Conservation (phyloP, 768 basidiomycete genomes). For the Agaricus subrufescens region DNA sequence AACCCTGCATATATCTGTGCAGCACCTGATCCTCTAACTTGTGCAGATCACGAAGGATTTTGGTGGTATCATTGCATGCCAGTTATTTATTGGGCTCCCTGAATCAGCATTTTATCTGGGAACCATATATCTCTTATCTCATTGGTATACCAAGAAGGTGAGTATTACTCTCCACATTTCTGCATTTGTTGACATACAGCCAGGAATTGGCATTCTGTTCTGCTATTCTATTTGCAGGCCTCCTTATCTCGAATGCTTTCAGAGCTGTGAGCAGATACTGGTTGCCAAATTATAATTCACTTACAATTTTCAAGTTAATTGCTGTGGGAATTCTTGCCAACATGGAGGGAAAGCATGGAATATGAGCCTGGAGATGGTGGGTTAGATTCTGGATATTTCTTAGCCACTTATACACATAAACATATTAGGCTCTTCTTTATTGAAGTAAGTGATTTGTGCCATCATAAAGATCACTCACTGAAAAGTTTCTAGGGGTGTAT, state of each 20-base stretch:
- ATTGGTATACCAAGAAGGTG: conserved; percentile 53
- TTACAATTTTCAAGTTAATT: conserved; percentile 37
- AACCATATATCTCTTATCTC: conserved; percentile 33
- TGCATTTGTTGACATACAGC: neutral
- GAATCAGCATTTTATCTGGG: conserved; percentile 66
- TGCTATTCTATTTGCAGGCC: conserved; percentile 50
- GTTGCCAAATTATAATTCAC: neutral
- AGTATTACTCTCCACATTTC: neutral
- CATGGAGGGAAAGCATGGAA: conserved; percentile 61
- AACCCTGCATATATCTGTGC: neutral
- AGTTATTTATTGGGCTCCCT: conserved; percentile 55
- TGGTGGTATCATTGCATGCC: conserved; percentile 44
- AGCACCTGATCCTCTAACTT: too few species aligned
- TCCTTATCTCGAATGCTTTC: conserved; percentile 59
- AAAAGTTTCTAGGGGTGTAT: conserved; percentile 42
- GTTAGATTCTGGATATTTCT: conserved; percentile 2
- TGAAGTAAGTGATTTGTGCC: conserved; percentile 33
- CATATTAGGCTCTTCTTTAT: conserved; percentile 58
- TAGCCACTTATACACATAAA: neutral
- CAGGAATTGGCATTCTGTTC: conserved; percentile 59
- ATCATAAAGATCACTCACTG: too few species aligned
- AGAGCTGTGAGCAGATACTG: conserved; percentile 39
- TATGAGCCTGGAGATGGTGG: conserved; percentile 65
- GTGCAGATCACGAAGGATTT: conserved; percentile 45
- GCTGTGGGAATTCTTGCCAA: conserved; percentile 63